Evolutionary conservation across 2,329 filamentous ascomycete species (phyloP).

Genomic region (Microsporum canis): DNA sequence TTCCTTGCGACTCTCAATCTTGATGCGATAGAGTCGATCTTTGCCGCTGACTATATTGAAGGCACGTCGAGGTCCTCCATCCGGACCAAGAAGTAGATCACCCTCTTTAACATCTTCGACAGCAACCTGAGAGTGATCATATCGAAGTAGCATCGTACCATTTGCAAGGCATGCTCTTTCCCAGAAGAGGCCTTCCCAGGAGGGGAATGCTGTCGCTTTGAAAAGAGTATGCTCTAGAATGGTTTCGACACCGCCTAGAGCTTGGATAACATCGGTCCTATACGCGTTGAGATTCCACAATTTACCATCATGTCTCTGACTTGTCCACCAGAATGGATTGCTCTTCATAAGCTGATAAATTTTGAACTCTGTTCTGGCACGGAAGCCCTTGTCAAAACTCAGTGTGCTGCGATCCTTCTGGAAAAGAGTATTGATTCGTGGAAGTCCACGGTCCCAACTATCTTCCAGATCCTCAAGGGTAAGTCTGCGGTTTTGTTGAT

Average conservation of each 20-base stretch:
- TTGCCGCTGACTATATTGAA: conserved; percentile 41
- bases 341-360: conserved; percentile 98
- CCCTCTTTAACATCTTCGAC: conserved; percentile 42
- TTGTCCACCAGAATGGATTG: conserved; percentile 99
- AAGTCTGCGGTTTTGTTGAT: conserved; percentile 88
- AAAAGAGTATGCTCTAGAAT: conserved; percentile 95
- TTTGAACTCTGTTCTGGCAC: conserved; percentile 91
- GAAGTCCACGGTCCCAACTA: conserved; percentile 94
- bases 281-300: conserved; percentile 96
- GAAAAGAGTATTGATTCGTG: conserved; percentile 96
- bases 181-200: conserved; percentile 95
- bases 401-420: conserved; percentile 96
- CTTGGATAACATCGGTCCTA: conserved; percentile 92
- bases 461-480: conserved; percentile 95
- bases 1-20: conserved; percentile 32
- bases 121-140: conserved; percentile 35
- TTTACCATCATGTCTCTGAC: conserved; percentile 91
- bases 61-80: conserved; percentile 37
- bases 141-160: conserved; percentile 27
- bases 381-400: conserved; percentile 97
- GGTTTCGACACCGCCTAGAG: conserved; percentile 89
- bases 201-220: conserved; percentile 92
- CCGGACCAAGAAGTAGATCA: conserved; percentile 40
- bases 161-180: conserved; percentile 45
- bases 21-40: conserved; percentile 41